Evolutionary conservation across 108 stramenopile species (phyloP), one percentile per base, ranked within the genome.

Genomic region (Cyclostephanos invisitatus): DNA sequence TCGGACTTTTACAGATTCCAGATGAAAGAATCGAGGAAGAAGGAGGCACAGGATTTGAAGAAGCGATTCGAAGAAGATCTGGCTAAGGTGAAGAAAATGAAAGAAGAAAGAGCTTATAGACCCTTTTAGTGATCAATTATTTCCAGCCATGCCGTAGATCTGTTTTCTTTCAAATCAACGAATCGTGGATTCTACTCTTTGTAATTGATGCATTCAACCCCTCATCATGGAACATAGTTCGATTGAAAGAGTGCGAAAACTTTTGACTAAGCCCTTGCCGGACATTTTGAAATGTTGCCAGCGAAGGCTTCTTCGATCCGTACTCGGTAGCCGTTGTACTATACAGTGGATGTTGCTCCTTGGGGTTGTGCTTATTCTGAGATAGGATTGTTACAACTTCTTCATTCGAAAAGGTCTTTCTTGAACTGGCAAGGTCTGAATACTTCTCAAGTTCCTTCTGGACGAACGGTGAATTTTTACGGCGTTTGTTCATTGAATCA

Each of bases 1-100:
- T 36, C 68, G 35, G 93, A 94, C 67, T 94, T 94, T 83, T 94
- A 94, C 69, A 78, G 91, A 67, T 94, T 94, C 64, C 93, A 94
- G 68, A 62, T 65, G 42, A 85, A 84, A 65, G 93, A 91, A 48
- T 70, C 72, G 63, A 80, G 86, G 42, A 91, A 86, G 69, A 84
- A 82, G 50, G 85, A 80, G 29, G 64, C 91, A 62, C 78, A 88
- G 42, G 93, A 94, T 57, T 62, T 94, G 59, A 84, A 86, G 62
- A 44, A 64, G 17, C 67, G 81, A 51, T 94, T 94, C 67, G 89
- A 94, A 59, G 87, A 90, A 66, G 93, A 94, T 73, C 65, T 94
- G 51, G 74, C 67, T 46, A 85, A 85, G 66, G 89, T 94, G 56
- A 91, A 89, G 68, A 86, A 83, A 65, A 80, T 94, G 79, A 94